A percentile compares a stretch with the other conserved stretches of the same genome.
Evolutionary conservation across 441 rosid genomes (phyloP).

Genomic region (Aquilaria agallochum): DNA sequence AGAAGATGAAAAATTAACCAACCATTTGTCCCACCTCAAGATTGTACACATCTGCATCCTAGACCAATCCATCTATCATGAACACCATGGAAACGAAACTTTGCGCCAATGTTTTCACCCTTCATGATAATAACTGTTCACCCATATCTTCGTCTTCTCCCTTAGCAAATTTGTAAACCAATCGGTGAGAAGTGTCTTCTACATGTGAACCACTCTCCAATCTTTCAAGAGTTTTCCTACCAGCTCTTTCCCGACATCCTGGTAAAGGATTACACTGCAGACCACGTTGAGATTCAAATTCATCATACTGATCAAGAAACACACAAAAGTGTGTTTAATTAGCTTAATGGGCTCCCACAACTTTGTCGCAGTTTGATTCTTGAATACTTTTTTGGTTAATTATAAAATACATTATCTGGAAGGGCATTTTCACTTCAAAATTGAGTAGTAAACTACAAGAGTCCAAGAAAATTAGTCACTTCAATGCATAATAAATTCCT

Average conservation of each 20-base stretch:
- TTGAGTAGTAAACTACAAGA: no score
- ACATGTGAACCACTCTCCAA: slow-evolving; percentile 44
- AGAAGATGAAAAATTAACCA: no score
- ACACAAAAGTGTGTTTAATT: no score
- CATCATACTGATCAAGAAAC: no score
- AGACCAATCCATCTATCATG: slow-evolving; percentile 69
- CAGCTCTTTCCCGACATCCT: slow-evolving; percentile 61
- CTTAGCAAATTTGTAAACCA: slow-evolving; percentile 68
- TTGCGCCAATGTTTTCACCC: slow-evolving; percentile 63
- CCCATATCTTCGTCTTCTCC: slow-evolving; percentile 53
- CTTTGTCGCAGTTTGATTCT: no score
- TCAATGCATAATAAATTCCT: no score
- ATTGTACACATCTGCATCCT: slow-evolving; percentile 69
- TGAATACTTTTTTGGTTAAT: no score
- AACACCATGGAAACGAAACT: slow-evolving; percentile 77
- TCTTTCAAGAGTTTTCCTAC: slow-evolving; percentile 26
- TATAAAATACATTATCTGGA: no score
- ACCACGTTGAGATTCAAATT: slow-evolving; percentile 46
- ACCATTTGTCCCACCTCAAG: slow-evolving; percentile 44
- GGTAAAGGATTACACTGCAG: slow-evolving; percentile 71
- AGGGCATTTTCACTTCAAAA: no score
- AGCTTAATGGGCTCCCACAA: slow-evolving; percentile 26
- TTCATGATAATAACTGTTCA: slow-evolving; percentile 89
- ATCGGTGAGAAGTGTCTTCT: slow-evolving; percentile 49
- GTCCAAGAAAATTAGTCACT: no score